Evolutionary conservation across 345 rosid species (phyloP).

Genomic region (Corchorus olitorius): DNA sequence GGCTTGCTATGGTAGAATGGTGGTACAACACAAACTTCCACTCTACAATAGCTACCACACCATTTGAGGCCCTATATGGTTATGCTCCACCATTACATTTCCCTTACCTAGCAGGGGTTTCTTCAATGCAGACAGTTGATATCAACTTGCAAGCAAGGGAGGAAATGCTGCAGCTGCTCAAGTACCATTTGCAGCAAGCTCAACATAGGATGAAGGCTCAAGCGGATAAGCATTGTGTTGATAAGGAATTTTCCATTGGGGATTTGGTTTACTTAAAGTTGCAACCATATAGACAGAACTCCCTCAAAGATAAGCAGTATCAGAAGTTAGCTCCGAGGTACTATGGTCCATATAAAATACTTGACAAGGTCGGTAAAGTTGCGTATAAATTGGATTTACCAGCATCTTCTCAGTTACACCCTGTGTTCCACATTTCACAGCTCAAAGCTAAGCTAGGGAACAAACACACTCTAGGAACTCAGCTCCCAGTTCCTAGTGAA

Average conservation of each 20-base stretch:
- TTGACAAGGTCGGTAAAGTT: neutral
- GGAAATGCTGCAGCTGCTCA: too few relatives aligned
- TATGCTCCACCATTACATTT: neutral
- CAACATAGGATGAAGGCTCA: too few relatives aligned
- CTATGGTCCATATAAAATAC: neutral
- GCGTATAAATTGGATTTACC: neutral
- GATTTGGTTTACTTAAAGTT: neutral
- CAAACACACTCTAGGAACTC: too few relatives aligned
- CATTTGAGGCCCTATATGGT: neutral
- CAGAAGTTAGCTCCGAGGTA: neutral
- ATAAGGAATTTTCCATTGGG: neutral
- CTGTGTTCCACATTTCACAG: neutral
- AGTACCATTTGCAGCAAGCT: too few relatives aligned
- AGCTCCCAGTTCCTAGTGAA: too few relatives aligned
- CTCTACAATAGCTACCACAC: neutral
- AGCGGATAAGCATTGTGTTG: neutral
- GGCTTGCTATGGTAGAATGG: neutral
- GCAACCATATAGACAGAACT: neutral
- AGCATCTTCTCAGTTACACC: neutral
- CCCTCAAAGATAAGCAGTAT: neutral
- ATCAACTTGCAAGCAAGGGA: too few relatives aligned
- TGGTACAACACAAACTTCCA: neutral
- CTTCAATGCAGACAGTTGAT: slow-evolving; percentile 31
- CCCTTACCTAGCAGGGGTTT: neutral
- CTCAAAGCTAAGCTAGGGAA: too few relatives aligned